Evolutionary conservation across 2,329 filamentous ascomycete genomes (phyloP).

Genomic region (Cladobotryum protrusum): DNA sequence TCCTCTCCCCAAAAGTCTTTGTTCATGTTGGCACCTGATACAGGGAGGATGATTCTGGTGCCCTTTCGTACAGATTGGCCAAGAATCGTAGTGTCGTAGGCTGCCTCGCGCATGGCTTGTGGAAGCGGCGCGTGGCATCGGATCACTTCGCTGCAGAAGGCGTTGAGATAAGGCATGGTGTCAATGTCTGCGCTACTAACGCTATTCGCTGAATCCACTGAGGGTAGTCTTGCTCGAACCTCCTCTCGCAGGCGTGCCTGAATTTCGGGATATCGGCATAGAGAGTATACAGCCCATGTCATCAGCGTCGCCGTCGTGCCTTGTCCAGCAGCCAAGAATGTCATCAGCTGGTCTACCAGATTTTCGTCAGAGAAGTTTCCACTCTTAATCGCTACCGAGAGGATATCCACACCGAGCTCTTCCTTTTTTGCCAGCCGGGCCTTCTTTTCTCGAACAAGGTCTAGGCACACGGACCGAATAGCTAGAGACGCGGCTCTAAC

Average conservation of each 20-base stretch:
- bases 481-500: constrained; percentile 48
- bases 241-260: constrained; percentile 64
- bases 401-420: constrained; percentile 59
- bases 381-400: constrained; percentile 71
- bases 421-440: constrained; percentile 41
- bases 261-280: constrained; percentile 59
- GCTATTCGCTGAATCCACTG: neutral
- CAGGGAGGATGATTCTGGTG: constrained; percentile 27
- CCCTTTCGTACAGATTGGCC: constrained; percentile 30
- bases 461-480: constrained; percentile 59
- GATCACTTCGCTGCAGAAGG: constrained; percentile 38
- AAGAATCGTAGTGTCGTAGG: constrained; percentile 26
- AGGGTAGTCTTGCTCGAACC: constrained; percentile 33
- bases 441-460: constrained; percentile 67
- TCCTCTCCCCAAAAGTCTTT: constrained; percentile 30
- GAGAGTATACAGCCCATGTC: constrained; percentile 65
- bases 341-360: constrained; percentile 82
- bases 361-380: constrained; percentile 71
- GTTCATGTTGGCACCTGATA: constrained; percentile 25
- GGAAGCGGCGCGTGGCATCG: constrained; percentile 33
- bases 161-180: constrained; percentile 29
- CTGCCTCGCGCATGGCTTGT: constrained; percentile 22
- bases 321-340: constrained; percentile 75
- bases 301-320: constrained; percentile 71
- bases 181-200: constrained; percentile 10